phyloP scores from a whole-genome alignment of 768 basidiomycete genomes.

The Pleurotus giganteus region DNA sequence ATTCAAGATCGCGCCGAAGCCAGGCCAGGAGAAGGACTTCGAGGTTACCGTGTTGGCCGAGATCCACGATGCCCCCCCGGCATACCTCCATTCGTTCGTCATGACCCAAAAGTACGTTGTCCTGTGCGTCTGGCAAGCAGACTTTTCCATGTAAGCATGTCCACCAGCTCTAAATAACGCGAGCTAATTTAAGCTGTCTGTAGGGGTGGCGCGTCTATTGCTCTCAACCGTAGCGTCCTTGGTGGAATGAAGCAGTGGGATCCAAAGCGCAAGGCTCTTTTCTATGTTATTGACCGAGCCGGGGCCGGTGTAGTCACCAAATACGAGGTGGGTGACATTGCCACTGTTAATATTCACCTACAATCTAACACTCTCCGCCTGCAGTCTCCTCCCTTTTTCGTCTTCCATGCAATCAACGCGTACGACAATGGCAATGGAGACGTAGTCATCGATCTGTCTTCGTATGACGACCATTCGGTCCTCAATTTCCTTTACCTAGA shows the following conservation, averaged over 20 bases:
- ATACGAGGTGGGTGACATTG: slow-evolving; percentile 21
- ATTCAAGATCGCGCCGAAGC: slow-evolving; percentile 31
- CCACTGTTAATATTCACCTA: background rate
- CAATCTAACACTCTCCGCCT: background rate
- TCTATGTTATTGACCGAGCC: slow-evolving; percentile 37
- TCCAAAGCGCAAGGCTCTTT: slow-evolving; percentile 24
- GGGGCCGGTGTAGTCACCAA: slow-evolving; percentile 33
- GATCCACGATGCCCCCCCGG: slow-evolving; percentile 34
- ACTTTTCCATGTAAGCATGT: slow-evolving; percentile 9
- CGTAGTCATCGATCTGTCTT: slow-evolving; percentile 32
- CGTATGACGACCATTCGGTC: slow-evolving; percentile 29
- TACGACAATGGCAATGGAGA: slow-evolving; percentile 31
- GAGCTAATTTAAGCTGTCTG: background rate
- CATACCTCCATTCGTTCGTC: slow-evolving; percentile 36
- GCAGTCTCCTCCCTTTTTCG: slow-evolving; percentile 32
- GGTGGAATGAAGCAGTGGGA: slow-evolving; percentile 30
- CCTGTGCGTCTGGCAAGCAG: slow-evolving; percentile 31
- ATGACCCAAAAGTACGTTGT: slow-evolving; percentile 35
- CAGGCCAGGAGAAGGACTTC: slow-evolving; percentile 19
- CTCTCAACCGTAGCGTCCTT: slow-evolving; percentile 30
- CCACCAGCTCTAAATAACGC: background rate
- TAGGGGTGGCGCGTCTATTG: slow-evolving; percentile 17
- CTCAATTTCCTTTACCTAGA: slow-evolving; percentile 30
- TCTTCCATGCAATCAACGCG: slow-evolving; percentile 38
- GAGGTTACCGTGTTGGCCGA: slow-evolving; percentile 29